Evolutionary conservation across 1,139 yeast species (phyloP), one percentile per base, ranked within the genome.

Genomic region (Nakaseomyces glabratus): DNA sequence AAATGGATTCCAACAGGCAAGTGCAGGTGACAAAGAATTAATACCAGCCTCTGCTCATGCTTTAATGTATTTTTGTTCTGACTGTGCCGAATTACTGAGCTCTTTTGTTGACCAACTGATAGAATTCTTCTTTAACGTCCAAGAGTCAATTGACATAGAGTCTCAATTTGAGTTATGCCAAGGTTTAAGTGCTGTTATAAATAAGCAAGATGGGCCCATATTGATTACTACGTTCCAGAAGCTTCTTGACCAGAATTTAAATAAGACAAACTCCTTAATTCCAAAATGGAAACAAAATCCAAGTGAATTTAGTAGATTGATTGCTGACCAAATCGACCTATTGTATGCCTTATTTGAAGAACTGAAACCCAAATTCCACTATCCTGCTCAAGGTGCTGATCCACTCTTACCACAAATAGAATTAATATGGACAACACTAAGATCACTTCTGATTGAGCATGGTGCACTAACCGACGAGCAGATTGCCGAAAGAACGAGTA

Each of bases 41-140:
- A 66, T 79, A 21, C 72, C 78, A 34, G 96, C 98, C 0, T 86
- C 97, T 0, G 82, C 96, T 0, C 90, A 84, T 58, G 94, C 99
- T 0, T 68, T 93, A 49, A 85, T 85, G 88, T 88, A 77, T 53
- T 84, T 93, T 52, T 88, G 97, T 62, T 82, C 82, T 51, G 98
- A 93, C 58, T 93, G 98, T 52, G 71, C 93, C 0, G 52, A 61
- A 11, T 64, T 77, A 13, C 64, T 93, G 46, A 73, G 78, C 20
- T 70, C 72, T 36, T 82, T 73, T 54, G 64, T 86, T 48, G 88
- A 78, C 37, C 95, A 85, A 55, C 65, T 93, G 37, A 76, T 78
- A 48, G 67, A 75, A 43, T 76, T 90, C 44, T 90, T 84, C 58
- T 73, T 74, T 37, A 78, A 73, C 47, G 72, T 88, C 24, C 61